Evolutionary conservation across 345 rosid species (phyloP).

Genomic region (Trapa incisa): DNA sequence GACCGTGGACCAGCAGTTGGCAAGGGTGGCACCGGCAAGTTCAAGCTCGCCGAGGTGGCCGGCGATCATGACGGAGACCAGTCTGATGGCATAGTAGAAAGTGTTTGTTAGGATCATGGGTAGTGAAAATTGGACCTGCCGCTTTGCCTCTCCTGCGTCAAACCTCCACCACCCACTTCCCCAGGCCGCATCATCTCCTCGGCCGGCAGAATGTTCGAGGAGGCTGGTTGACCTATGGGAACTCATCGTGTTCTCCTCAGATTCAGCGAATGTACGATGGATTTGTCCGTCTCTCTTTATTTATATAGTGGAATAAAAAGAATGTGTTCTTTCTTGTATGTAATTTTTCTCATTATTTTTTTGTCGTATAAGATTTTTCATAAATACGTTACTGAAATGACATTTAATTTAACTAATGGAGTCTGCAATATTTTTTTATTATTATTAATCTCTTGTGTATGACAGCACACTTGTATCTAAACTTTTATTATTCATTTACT

Average conservation of each 20-base stretch:
- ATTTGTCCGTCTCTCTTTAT: too few species aligned
- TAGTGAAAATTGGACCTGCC: conserved; percentile 39
- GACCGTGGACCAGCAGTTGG: conserved; percentile 74
- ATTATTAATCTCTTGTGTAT: too few species aligned
- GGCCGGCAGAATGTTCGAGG: background rate
- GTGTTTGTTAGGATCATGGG: conserved; percentile 65
- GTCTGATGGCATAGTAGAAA: conserved; percentile 36
- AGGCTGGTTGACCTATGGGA: background rate
- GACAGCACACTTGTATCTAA: too few species aligned
- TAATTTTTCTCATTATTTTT: too few species aligned
- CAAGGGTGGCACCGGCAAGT: conserved; percentile 81
- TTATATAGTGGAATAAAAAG: too few species aligned
- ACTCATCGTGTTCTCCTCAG: too few species aligned
- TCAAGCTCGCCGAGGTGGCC: conserved; percentile 64
- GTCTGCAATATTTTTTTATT: too few species aligned
- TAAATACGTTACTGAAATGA: too few species aligned
- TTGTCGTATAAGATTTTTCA: too few species aligned
- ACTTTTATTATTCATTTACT: too few species aligned
- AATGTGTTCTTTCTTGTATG: too few species aligned
- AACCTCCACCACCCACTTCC: conserved; percentile 15
- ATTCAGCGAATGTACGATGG: background rate
- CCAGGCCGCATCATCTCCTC: background rate
- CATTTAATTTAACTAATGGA: too few species aligned
- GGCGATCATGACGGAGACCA: conserved; percentile 73
- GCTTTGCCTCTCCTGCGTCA: conserved; percentile 43